Conservation (phyloP, 805 yeast genomes). For the Kazachstania psychrophila region DNA sequence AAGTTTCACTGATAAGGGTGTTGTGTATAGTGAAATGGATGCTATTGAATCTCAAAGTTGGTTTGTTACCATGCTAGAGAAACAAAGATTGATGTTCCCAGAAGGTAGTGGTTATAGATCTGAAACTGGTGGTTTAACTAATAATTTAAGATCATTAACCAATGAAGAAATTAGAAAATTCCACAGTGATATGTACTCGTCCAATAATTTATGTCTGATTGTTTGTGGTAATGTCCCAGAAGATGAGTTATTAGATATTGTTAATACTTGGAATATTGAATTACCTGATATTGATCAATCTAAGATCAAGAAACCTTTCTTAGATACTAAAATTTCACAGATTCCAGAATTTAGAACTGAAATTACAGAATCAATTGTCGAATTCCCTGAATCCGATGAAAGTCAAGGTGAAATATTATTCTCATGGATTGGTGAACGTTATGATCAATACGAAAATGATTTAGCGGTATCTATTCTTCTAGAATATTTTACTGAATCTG, state of each 20-base stretch:
- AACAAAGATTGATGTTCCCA: constrained; percentile 48
- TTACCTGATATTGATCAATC: constrained; percentile 34
- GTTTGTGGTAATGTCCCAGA: constrained; percentile 83
- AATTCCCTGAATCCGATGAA: constrained; percentile 87
- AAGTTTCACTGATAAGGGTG: constrained; percentile 82
- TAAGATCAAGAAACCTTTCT: constrained; percentile 58
- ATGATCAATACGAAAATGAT: constrained; percentile 40
- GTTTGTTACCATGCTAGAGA: constrained; percentile 51
- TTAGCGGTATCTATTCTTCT: constrained; percentile 67
- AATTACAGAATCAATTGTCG: constrained; percentile 41
- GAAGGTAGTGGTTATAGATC: constrained; percentile 72
- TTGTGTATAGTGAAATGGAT: constrained; percentile 95
- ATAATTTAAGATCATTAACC: constrained; percentile 62
- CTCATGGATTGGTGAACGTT: constrained; percentile 76
- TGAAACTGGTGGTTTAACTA: constrained; percentile 88
- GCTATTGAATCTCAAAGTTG: constrained; percentile 75
- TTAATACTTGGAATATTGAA: constrained; percentile 52
- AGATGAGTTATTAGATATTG: constrained; percentile 49
- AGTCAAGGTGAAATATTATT: constrained; percentile 65
- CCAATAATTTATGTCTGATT: constrained; percentile 76
- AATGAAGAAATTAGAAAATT: constrained; percentile 68
- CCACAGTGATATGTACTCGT: constrained; percentile 63
- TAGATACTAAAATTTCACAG: constrained; percentile 45
- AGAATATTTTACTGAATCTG: constrained; percentile 64
- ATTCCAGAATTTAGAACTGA: constrained; percentile 38